Evolutionary conservation across 2,329 filamentous ascomycete genomes (phyloP), one percentile per base, ranked within the genome.

Genomic region (Samsoniella hepiali): DNA sequence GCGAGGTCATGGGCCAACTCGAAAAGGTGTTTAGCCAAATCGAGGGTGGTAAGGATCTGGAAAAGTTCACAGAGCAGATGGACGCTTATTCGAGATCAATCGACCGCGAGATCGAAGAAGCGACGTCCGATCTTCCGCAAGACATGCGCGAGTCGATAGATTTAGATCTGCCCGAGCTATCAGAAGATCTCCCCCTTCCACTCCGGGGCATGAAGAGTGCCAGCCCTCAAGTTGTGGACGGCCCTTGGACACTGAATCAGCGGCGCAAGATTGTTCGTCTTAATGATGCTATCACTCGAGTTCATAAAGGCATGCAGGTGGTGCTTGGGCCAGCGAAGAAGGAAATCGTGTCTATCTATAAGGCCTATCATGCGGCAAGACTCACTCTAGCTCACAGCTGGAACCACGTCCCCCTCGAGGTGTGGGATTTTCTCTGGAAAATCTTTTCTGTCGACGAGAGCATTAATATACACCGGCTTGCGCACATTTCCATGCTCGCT

Each of bases 401-500:
- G 75, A 72, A 79, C 42, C 79, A 80, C 36, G 80, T 93, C n/a
- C 84, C 89, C 0, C 70, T 78, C 10, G 79, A 83, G 17, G 80
- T 85, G 5, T 89, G 89, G 85, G 76, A 83, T n/a, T 72, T 86
- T 2, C 73, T 94, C 9, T 94, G 90, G 89, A 77, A 81, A 36
- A 74, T 84, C 2, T 77, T 88, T 50, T 84, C 86, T 1, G 79
- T 80, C 51, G 77, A 82, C 8, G 79, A 84, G 49, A 72, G 75
- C 10, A 66, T 77, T 40, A 82, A 85, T 71, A 73, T 82, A 51
- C 79, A 85, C 66, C 83, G 86, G 36, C 81, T 89, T 71, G 75
- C 81, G 6, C 88, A 89, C 69, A 74, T 91, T 36, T 84, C 84
- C 64, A 76, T 79, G 38, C 78, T 94, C 3, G 81, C 85, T 5